Conservation (phyloP, 441 rosid species). For the Flueggea neowawraea region DNA sequence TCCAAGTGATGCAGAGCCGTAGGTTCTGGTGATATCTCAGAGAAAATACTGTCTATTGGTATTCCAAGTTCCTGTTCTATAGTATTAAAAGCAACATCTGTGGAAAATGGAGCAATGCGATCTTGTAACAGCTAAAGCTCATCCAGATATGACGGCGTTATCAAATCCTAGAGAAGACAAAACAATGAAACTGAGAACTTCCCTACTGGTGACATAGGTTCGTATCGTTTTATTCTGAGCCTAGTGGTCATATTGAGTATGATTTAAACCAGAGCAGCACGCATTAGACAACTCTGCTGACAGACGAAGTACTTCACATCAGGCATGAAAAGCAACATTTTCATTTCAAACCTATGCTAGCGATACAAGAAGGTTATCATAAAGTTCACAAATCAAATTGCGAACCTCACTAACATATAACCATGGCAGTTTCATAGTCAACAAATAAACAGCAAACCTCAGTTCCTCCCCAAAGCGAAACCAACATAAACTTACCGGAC, state of each 20-base stretch:
- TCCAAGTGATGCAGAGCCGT: constrained; percentile 91
- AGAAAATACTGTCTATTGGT: constrained; percentile 66
- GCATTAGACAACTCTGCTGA: background rate
- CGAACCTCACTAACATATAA: no score
- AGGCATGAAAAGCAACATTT: background rate
- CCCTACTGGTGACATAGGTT: constrained; percentile 1
- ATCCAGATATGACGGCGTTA: constrained; percentile 82
- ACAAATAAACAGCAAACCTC: no score
- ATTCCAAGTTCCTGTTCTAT: constrained; percentile 78
- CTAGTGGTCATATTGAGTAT: no score
- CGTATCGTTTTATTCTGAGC: background rate
- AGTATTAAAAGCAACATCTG: constrained; percentile 66
- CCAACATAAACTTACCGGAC: constrained; percentile 57
- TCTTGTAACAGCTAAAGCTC: constrained; percentile 90
- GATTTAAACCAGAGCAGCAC: no score
- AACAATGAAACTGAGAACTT: background rate
- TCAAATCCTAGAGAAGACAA: constrained; percentile 56
- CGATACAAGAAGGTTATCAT: no score
- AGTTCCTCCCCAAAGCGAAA: background rate
- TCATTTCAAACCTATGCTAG: background rate
- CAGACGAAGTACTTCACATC: background rate
- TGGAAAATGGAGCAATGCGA: constrained; percentile 84
- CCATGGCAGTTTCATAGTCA: no score
- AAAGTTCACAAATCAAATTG: no score
- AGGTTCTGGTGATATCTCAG: constrained; percentile 92